Percentiles rank a stretch among this genome's conserved stretches.
These are phyloP conservation scores for Syzygium grande DNA, from an alignment of 345 rosid genomes.

Conservation along the genomic window DNA sequence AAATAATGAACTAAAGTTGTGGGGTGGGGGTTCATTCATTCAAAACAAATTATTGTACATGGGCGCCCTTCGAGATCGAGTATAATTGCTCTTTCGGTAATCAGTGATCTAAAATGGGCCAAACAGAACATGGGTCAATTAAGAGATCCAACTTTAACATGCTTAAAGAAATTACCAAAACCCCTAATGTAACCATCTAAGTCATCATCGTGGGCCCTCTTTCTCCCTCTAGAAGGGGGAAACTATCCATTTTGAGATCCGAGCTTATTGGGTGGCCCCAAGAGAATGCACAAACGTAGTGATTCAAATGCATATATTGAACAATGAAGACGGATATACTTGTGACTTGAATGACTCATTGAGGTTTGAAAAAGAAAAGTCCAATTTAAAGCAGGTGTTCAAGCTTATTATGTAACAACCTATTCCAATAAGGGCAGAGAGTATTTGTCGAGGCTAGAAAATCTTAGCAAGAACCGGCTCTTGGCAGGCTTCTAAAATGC, in stretches of 20 bases:
- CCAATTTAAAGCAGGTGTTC: background rate
- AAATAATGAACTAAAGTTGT: background rate
- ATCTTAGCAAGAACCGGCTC: background rate
- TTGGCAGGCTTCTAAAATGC: background rate
- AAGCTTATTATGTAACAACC: background rate
- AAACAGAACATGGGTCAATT: background rate
- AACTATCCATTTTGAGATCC: background rate
- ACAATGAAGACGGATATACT: background rate
- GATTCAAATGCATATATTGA: background rate
- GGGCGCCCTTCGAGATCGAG: background rate
- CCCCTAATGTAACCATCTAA: background rate
- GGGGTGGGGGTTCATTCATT: background rate
- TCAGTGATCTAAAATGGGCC: background rate
- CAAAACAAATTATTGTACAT: background rate
- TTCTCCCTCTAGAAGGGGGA: background rate
- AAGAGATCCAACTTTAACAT: background rate
- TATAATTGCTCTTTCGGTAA: background rate
- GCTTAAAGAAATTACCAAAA: background rate
- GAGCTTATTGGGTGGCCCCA: background rate
- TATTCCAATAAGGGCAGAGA: background rate
- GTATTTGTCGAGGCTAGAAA: background rate
- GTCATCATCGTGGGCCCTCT: background rate
- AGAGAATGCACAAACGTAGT: background rate
- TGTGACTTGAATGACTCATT: background rate
- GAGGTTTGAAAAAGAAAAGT: background rate